These are phyloP conservation scores for Plenodomus tracheiphilus DNA, from an alignment of 2,329 filamentous ascomycete genomes.

Conservation along the genomic window DNA sequence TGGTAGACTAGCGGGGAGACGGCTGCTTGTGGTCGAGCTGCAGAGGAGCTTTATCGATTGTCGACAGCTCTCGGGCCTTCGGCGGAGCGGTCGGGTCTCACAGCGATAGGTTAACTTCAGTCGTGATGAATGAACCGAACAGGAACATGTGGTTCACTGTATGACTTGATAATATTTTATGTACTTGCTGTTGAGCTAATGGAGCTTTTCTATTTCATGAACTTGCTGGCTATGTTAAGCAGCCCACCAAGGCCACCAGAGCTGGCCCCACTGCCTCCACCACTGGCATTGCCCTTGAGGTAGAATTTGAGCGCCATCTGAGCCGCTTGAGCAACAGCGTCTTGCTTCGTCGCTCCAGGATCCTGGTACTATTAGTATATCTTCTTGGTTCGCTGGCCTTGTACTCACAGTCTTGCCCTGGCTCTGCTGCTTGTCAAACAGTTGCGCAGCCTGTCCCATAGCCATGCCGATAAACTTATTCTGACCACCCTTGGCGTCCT, in stretches of 20 bases:
- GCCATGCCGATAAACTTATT: constrained; percentile 82
- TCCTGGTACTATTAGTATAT: constrained; percentile 34
- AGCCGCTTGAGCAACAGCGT: constrained; percentile 74
- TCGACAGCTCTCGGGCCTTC: constrained; percentile 6
- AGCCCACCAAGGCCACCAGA: constrained; percentile 55
- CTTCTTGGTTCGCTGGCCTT: background rate
- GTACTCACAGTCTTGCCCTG: constrained; percentile 58
- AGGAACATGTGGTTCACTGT: no score
- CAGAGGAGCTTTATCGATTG: background rate
- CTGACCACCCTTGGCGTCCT: constrained; percentile 59
- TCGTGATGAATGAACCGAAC: no score
- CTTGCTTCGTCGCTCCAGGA: constrained; percentile 73
- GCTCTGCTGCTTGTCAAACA: constrained; percentile 65
- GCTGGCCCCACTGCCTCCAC: constrained; percentile 48
- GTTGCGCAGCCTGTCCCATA: constrained; percentile 83
- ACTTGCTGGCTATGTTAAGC: constrained; percentile 64
- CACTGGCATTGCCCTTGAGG: constrained; percentile 70
- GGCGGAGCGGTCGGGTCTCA: constrained; percentile 4
- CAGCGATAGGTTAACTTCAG: background rate
- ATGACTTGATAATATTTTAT: no score
- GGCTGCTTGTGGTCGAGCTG: background rate
- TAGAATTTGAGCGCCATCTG: constrained; percentile 92
- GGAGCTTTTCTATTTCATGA: constrained; percentile 51
- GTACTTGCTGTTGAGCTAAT: no score
- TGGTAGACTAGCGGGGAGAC: background rate